Conservation (phyloP, 352 stramenopile species). For the Globisporangium nunn region DNA sequence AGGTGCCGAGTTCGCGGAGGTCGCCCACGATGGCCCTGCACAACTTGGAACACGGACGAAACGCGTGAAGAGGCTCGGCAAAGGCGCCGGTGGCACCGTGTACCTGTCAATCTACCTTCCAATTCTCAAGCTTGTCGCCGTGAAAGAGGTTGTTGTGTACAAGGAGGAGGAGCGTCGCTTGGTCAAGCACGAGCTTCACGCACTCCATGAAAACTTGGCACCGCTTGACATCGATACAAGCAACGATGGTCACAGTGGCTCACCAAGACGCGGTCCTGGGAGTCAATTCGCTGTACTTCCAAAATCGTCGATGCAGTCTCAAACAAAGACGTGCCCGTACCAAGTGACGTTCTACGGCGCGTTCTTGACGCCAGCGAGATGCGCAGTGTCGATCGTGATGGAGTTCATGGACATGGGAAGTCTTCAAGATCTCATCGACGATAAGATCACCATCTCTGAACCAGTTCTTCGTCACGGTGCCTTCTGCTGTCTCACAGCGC, state of each 20-base stretch:
- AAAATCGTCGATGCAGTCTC: too few relatives aligned
- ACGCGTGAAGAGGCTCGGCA: slow-evolving; percentile 60
- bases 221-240: slow-evolving; percentile 30
- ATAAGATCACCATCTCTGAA: slow-evolving; percentile 39
- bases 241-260: not conserved
- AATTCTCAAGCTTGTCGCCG: slow-evolving; percentile 72
- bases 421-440: slow-evolving; percentile 70
- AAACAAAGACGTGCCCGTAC: slow-evolving; percentile 42
- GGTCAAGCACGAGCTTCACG: slow-evolving; percentile 83
- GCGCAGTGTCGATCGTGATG: slow-evolving; percentile 84
- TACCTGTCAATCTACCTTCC: slow-evolving; percentile 82
- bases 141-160: slow-evolving; percentile 83
- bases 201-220: slow-evolving; percentile 78
- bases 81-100: slow-evolving; percentile 81
- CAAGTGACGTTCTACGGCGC: slow-evolving; percentile 88
- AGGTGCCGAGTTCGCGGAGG: slow-evolving; percentile 62
- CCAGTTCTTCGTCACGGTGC: slow-evolving; percentile 63
- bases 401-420: slow-evolving; percentile 92
- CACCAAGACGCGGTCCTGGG: not conserved
- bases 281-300: too few relatives aligned
- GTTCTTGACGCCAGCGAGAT: slow-evolving; percentile 67
- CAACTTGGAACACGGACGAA: slow-evolving; percentile 60
- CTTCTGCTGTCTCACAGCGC: slow-evolving; percentile 72
- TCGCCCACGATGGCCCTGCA: slow-evolving; percentile 63
- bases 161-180: slow-evolving; percentile 76